Percentiles rank a stretch among this genome's conserved stretches.
Evolutionary conservation across 768 basidiomycete species (phyloP).

Genomic region (Termitomyces heimii): DNA sequence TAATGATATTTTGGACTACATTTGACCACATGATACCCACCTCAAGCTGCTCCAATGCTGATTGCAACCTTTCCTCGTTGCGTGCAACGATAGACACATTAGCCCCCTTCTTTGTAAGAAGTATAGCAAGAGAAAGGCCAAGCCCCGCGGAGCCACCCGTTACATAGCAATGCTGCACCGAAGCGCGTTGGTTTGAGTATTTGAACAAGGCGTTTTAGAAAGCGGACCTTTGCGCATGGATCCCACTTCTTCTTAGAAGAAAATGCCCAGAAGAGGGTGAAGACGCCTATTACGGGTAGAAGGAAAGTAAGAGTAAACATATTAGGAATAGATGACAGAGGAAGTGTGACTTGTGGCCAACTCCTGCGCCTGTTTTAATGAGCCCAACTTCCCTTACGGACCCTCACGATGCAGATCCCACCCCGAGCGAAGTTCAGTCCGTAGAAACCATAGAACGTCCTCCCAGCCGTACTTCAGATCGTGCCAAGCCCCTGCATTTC

Average conservation of each 20-base stretch:
- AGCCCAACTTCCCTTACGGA: neutral
- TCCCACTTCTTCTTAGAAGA: slow-evolving; percentile 33
- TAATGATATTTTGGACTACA: neutral
- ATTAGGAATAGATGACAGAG: slow-evolving; percentile 4
- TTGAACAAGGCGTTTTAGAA: neutral
- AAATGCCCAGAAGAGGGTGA: slow-evolving; percentile 13
- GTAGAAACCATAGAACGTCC: slow-evolving; percentile 32
- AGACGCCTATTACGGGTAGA: neutral
- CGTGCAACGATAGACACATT: slow-evolving; percentile 86
- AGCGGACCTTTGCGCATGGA: slow-evolving; percentile 31
- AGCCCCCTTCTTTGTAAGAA: slow-evolving; percentile 66
- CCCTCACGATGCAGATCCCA: slow-evolving; percentile 5
- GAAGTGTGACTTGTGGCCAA: neutral
- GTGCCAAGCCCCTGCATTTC: slow-evolving; percentile 27
- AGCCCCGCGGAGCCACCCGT: slow-evolving; percentile 87
- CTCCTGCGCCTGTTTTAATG: slow-evolving; percentile 1
- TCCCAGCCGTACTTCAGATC: slow-evolving; percentile 22
- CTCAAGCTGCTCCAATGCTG: slow-evolving; percentile 61
- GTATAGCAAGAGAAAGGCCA: slow-evolving; percentile 67
- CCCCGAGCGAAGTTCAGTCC: slow-evolving; percentile 13
- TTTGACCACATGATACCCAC: slow-evolving; percentile 38
- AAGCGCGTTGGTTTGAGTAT: neutral
- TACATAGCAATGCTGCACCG: slow-evolving; percentile 71
- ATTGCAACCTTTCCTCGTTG: slow-evolving; percentile 55
- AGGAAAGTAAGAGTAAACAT: slow-evolving; percentile 3